Evolutionary conservation across 1,139 yeast species (phyloP), one percentile per base, ranked within the genome.

Genomic region (Wickerhamomyces sp.): DNA sequence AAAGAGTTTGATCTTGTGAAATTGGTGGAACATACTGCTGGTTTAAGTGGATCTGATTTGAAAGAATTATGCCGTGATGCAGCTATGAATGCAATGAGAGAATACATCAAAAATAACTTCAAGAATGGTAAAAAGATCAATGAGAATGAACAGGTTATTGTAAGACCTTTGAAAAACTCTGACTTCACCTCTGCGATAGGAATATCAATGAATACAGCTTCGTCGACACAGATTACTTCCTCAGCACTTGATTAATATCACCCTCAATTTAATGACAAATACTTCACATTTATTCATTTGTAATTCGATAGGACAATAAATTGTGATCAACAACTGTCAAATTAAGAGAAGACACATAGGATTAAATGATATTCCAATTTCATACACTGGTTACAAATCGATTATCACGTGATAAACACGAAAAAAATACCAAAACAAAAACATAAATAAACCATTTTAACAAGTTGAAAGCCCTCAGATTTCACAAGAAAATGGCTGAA

Each of bases 31-130:
- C 63, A 72, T 38, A 86, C 97, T 1, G 75, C 73, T 14, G 96
- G 96, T 1, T 70, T 76, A 58, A 85, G 95, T 52, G 98, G 98
- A 1, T 85, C 96, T 7, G 98, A 92, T 55, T 71, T 92, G 54
- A 81, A 87, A 51, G 98, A 92, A 58, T 67, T 88, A 39, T 88
- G 96, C 58, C 75, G 98, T 44, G 95, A 88, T 54, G 98, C 98
- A 0, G 97, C 96, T 1, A 77, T 90, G 66, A 74, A 74, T 47
- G 89, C 97, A 0, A 90, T 92, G 58, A 72, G 96, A 51, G 97
- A 90, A 58, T 88, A 78, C 56, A 85, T 90, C 36, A 70, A 78
- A 47, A 46, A 46, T 20, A 65, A 66, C 37, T 51, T 52, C 46
- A 49, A 48, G 28, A 44, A 51, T 34, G 58, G 57, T 7, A 35